Conservation (phyloP, 2,329 filamentous ascomycete species). For the Clonostachys rhizophaga region DNA sequence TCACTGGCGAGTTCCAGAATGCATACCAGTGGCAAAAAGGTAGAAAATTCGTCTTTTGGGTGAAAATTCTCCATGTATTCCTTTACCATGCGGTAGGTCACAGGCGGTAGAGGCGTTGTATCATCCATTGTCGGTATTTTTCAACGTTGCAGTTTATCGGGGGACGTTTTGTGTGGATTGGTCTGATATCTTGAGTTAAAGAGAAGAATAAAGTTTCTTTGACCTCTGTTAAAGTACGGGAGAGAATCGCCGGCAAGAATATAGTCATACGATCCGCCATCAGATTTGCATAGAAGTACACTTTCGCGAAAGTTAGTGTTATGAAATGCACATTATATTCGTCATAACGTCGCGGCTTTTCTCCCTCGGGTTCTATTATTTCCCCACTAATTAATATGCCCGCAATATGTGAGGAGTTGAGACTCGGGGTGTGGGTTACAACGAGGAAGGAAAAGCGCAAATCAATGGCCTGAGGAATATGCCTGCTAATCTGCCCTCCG, state of each 20-base stretch:
- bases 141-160: neutral
- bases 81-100: no score
- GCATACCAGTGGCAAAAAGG: neutral
- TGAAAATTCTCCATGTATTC: no score
- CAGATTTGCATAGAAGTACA: neutral
- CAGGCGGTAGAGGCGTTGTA: no score
- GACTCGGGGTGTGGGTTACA: neutral
- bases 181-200: no score
- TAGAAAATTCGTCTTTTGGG: neutral
- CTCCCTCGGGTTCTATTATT: no score
- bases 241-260: neutral
- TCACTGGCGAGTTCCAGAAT: neutral
- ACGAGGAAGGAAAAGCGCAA: no score
- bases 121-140: neutral
- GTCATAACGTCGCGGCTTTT: neutral
- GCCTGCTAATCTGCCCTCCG: no score
- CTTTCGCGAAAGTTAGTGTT: neutral
- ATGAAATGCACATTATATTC: neutral
- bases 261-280: neutral
- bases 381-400: neutral
- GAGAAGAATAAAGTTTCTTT: neutral
- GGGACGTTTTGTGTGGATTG: no score
- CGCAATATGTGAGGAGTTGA: neutral
- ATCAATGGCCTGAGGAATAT: no score
- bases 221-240: neutral